Evolutionary conservation across 139 green algal species (phyloP).

Genomic region (Picochlorum sp.): DNA sequence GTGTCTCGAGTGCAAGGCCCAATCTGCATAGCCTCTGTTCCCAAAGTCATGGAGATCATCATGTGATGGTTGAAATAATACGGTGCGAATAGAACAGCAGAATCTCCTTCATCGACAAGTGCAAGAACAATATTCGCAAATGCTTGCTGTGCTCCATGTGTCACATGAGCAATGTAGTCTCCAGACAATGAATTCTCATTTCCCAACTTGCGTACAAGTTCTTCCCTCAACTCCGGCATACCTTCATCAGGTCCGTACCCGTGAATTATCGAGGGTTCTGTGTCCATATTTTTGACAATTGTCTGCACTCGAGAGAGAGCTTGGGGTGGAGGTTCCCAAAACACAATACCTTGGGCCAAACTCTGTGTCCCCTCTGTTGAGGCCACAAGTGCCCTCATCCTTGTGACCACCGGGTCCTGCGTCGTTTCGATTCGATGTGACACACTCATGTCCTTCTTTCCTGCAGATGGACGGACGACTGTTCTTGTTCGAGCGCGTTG

Average conservation of each 20-base stretch:
- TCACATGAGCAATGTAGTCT: constrained; percentile 81
- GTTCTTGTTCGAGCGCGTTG: too few species aligned
- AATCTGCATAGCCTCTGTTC: constrained; percentile 32
- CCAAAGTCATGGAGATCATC: constrained; percentile 63
- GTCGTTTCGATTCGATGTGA: constrained; percentile 56
- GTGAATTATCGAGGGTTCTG: constrained; percentile 10
- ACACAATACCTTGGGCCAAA: constrained; percentile 74
- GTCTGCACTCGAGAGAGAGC: constrained; percentile 30
- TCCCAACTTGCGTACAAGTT: constrained; percentile 65
- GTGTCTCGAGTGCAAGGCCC: constrained; percentile 28
- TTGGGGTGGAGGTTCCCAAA: constrained; percentile 62
- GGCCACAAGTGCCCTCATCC: constrained; percentile 56
- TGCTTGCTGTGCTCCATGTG: constrained; percentile 81
- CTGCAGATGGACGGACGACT: too few species aligned
- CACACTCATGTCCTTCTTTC: neutral
- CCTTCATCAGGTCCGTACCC: constrained; percentile 70
- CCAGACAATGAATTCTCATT: constrained; percentile 54
- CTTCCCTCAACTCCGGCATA: constrained; percentile 56
- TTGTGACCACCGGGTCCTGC: constrained; percentile 63
- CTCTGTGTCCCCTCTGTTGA: constrained; percentile 33
- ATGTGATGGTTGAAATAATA: constrained; percentile 98
- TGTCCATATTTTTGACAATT: too few species aligned
- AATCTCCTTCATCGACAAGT: constrained; percentile 57
- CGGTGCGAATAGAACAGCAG: constrained; percentile 77
- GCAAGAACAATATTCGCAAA: constrained; percentile 81